A percentile compares a stretch with the other conserved stretches of the same genome.
Evolutionary conservation across 345 rosid species (phyloP).

Genomic region (Kandelia obovata): DNA sequence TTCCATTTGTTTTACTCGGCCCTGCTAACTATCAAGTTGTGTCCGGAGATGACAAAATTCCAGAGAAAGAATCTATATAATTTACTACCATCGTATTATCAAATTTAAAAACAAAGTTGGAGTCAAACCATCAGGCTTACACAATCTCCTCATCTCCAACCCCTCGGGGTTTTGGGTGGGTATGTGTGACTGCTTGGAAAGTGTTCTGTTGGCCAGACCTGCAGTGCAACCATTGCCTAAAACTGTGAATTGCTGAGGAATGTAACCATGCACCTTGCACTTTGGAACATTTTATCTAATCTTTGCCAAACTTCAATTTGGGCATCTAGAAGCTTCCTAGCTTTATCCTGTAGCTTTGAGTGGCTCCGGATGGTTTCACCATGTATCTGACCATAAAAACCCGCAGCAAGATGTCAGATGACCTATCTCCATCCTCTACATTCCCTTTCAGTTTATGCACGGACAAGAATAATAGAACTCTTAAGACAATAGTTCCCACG

Average conservation of each 20-base stretch:
- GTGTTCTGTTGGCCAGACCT: neutral
- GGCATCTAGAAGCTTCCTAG: slow-evolving; percentile 60
- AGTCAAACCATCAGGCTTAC: too few relatives aligned
- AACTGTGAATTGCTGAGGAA: slow-evolving; percentile 93
- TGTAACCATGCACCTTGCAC: slow-evolving; percentile 80
- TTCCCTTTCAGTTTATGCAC: neutral
- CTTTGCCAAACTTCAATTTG: slow-evolving; percentile 77
- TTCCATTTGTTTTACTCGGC: too few relatives aligned
- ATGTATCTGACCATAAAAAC: slow-evolving; percentile 56
- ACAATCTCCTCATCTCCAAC: too few relatives aligned
- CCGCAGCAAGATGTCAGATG: neutral
- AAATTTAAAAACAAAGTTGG: too few relatives aligned
- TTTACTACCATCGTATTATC: too few relatives aligned
- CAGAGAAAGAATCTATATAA: too few relatives aligned
- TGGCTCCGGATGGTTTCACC: slow-evolving; percentile 79
- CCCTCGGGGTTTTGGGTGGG: too few relatives aligned
- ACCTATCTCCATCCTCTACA: neutral
- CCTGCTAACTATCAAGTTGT: too few relatives aligned
- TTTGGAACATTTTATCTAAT: slow-evolving; percentile 80
- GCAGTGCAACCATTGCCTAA: slow-evolving; percentile 15
- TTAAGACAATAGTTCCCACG: neutral
- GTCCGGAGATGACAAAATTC: too few relatives aligned
- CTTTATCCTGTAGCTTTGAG: slow-evolving; percentile 60
- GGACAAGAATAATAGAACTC: neutral
- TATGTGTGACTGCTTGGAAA: too few relatives aligned